phyloP scores from a whole-genome alignment of 2,329 filamentous ascomycete genomes.

The Parafenestella ontariensis region DNA sequence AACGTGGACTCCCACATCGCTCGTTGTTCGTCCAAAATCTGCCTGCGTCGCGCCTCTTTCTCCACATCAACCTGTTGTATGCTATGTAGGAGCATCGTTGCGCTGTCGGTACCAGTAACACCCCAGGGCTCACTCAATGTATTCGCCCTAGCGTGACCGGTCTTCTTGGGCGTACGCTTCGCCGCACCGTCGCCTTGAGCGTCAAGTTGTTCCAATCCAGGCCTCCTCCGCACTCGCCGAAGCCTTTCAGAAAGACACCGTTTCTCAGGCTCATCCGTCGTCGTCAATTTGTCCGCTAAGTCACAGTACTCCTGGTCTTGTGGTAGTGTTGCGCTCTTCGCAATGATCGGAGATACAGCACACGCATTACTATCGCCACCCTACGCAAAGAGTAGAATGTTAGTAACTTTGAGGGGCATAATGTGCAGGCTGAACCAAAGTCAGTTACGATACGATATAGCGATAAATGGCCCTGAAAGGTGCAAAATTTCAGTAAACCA shows the following conservation, averaged over 20 bases:
- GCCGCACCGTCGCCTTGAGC: constrained; percentile 12
- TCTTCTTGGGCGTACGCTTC: constrained; percentile 3
- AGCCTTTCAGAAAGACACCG: constrained; percentile 18
- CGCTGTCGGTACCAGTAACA: constrained; percentile 1
- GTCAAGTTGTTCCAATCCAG: constrained; percentile 21
- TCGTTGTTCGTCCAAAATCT: constrained; percentile 19
- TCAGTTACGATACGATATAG: constrained; percentile 41
- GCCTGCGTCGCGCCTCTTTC: constrained; percentile 5
- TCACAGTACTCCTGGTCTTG: constrained; percentile 15
- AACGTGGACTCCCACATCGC: constrained; percentile 29
- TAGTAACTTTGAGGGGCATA: constrained; percentile 61
- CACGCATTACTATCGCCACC: constrained; percentile 21
- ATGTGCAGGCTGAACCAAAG: constrained; percentile 53
- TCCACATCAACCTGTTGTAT: constrained; percentile 8
- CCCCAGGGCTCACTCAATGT: constrained; percentile 10
- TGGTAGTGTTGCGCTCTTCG: constrained; percentile 7
- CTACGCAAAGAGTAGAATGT: constrained; percentile 32
- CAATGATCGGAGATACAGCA: constrained; percentile 19
- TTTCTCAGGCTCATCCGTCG: constrained; percentile 18
- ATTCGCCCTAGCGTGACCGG: constrained; percentile 9
- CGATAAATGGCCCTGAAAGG: constrained; percentile 32
- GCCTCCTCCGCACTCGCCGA: constrained; percentile 22
- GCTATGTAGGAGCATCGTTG: constrained; percentile 11
- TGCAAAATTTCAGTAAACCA: constrained; percentile 18
- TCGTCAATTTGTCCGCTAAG: constrained; percentile 13